Conservation (phyloP, 164 flowering plant species). For the Aristolochia californica region DNA sequence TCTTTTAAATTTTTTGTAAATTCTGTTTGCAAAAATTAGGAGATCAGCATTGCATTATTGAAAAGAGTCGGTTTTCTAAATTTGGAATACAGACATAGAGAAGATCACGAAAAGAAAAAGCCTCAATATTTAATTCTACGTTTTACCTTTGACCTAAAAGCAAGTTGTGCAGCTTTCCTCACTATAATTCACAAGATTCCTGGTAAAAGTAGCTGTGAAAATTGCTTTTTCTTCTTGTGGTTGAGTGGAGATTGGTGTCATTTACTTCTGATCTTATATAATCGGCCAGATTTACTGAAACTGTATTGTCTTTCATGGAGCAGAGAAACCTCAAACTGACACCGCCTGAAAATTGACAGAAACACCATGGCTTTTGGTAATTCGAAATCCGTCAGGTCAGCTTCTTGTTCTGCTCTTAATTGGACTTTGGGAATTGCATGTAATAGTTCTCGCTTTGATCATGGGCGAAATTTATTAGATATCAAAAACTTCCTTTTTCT, state of each 20-base stretch:
- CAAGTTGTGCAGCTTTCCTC: background rate
- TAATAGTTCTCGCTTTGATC: no score
- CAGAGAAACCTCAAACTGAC: constrained; percentile 5
- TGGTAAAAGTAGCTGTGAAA: constrained; percentile 11
- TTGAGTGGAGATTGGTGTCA: constrained; percentile 6
- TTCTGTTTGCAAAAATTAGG: no score
- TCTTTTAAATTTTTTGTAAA: no score
- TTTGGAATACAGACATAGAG: no score
- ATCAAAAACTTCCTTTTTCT: no score
- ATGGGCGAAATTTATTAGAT: no score
- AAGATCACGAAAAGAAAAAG: background rate
- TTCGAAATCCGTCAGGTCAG: constrained; percentile 38
- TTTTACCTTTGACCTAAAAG: constrained; percentile 14
- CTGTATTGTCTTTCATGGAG: constrained; percentile 7
- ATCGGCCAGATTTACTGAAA: constrained; percentile 3
- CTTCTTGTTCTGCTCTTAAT: constrained; percentile 1
- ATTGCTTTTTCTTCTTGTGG: constrained; percentile 11
- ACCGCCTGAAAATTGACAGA: background rate
- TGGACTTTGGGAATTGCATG: no score
- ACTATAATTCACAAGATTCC: constrained; percentile 21
- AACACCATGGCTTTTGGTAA: constrained; percentile 26
- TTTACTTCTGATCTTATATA: constrained; percentile 1
- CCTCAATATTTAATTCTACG: constrained; percentile 4
- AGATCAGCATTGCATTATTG: no score
- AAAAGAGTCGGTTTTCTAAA: no score